These are phyloP conservation scores for Phytophthora cryptogea DNA, from an alignment of 352 stramenopile genomes.

Conservation along the genomic window DNA sequence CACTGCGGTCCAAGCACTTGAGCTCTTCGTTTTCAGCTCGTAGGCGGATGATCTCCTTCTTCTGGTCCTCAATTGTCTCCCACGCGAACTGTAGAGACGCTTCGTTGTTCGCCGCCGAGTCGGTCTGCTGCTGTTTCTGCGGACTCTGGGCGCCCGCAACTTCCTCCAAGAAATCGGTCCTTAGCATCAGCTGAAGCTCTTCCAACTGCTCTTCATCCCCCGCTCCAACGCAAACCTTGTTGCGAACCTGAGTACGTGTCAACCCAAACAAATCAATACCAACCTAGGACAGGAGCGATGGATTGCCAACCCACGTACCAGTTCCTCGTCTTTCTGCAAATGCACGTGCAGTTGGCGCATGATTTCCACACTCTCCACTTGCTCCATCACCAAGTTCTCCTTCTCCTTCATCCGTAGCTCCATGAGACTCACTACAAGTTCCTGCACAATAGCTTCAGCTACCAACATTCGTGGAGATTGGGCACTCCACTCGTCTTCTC, in stretches of 20 bases:
- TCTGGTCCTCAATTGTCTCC: constrained; percentile 78
- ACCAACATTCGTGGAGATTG: constrained; percentile 49
- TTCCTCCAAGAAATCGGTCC: constrained; percentile 60
- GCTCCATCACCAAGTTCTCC: constrained; percentile 55
- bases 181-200: constrained; percentile 56
- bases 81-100: constrained; percentile 76
- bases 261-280: constrained; percentile 9
- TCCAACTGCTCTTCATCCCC: constrained; percentile 59
- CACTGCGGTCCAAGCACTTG: constrained; percentile 16
- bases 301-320: constrained; percentile 28
- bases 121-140: constrained; percentile 30
- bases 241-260: constrained; percentile 30
- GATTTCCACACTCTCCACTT: constrained; percentile 60
- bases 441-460: constrained; percentile 69
- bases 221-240: constrained; percentile 47
- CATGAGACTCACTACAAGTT: constrained; percentile 62
- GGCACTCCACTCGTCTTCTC: constrained; percentile 25
- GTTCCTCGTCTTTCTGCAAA: constrained; percentile 53
- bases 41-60: constrained; percentile 67
- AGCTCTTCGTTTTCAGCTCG: constrained; percentile 57
- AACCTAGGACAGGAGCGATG: not conserved
- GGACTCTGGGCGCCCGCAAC: constrained; percentile 31
- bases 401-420: constrained; percentile 59
- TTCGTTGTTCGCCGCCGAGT: constrained; percentile 49
- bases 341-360: constrained; percentile 53